Base-by-base conservation (phyloP, 768 basidiomycete genomes). In the Phaeotremella fagi region DNA sequence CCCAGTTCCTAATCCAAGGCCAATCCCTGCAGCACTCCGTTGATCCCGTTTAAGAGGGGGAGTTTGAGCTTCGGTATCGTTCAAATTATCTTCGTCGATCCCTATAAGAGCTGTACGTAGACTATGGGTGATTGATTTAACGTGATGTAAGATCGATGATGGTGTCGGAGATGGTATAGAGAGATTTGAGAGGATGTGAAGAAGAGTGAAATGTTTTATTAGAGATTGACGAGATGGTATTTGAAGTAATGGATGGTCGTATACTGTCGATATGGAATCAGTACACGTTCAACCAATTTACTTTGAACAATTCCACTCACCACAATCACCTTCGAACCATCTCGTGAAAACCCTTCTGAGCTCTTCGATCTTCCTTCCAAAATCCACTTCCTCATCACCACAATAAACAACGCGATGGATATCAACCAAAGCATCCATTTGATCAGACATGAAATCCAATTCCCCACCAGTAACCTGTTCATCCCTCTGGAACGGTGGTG, bases 351-450 rank as follows among this genome's bases (percentile, higher is more conserved):
- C 60, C n/a, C 61, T 42, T 29, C 33, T 52, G 1, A 58, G 41
- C 25, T 58, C 51, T 23, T 29, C 20, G 2, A n/a, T 26, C 18
- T 58, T 36, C 7, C 48, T 5, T 27, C 50, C 31, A 5, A 68
- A 56, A 20, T 57, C 57, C 14, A 41, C 27, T 12, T 23, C 31
- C 27, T 46, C 48, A 11, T 47, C n/a, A 16, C 67, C 67, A 5
- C 61, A 35, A 55, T 69, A 69, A 23, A 69, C 36, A 16, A 69
- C 67, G 25, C 67, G 35, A 51, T 69, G 67, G 15, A 69, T 69
- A 26, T 69, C 67, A 26, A 69, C 61, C 38, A 69, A 38, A 11
- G 64, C 61, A 35, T 65, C 61, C 59, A 69, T 67, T 31, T 49
- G 45, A 29, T 54, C 47, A n/a, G n/a, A n/a, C n/a, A n/a, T n/a